These are phyloP conservation scores for Fusarium hainanense DNA, from an alignment of 2,329 filamentous ascomycete species.

Conservation along the genomic window DNA sequence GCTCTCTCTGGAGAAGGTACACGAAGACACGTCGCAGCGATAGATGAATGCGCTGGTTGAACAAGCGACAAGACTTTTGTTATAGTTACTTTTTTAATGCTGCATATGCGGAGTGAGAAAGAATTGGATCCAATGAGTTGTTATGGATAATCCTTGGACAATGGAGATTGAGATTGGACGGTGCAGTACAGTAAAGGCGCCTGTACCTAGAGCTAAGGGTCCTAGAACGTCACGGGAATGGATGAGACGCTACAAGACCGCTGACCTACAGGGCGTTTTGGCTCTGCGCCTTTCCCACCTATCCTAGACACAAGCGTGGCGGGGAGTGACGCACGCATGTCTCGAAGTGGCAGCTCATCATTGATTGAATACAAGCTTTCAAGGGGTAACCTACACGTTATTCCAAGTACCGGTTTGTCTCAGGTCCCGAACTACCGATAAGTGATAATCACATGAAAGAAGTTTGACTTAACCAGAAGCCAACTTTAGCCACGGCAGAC, in stretches of 20 bases:
- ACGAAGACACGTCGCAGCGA: slow-evolving; percentile 10
- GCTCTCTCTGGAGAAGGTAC: slow-evolving; percentile 7
- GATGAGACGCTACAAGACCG: slow-evolving; percentile 25
- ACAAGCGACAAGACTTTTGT: slow-evolving; percentile 1
- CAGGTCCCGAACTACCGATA: slow-evolving; percentile 27
- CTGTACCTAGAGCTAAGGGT: slow-evolving; percentile 20
- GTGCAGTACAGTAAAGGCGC: background rate
- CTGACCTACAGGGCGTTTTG: slow-evolving; percentile 27
- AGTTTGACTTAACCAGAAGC: slow-evolving; percentile 7
- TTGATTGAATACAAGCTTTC: slow-evolving; percentile 22
- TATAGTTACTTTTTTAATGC: slow-evolving; percentile 21
- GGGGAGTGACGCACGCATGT: slow-evolving; percentile 39
- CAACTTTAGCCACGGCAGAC: background rate
- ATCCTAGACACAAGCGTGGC: slow-evolving; percentile 32
- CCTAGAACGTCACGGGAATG: slow-evolving; percentile 35
- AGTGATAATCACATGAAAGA: slow-evolving; percentile 36
- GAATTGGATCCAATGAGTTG: slow-evolving; percentile 20
- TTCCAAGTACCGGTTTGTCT: slow-evolving; percentile 26
- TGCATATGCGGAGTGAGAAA: slow-evolving; percentile 28
- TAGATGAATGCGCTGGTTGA: slow-evolving; percentile 19
- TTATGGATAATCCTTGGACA: slow-evolving; percentile 6
- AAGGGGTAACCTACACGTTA: slow-evolving; percentile 13
- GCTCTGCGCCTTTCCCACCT: slow-evolving; percentile 34
- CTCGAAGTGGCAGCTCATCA: slow-evolving; percentile 24
- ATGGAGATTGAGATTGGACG: slow-evolving; percentile 9